These are phyloP conservation scores for Phytopythium ostracodes DNA, from an alignment of 352 stramenopile genomes.

Conservation along the genomic window DNA sequence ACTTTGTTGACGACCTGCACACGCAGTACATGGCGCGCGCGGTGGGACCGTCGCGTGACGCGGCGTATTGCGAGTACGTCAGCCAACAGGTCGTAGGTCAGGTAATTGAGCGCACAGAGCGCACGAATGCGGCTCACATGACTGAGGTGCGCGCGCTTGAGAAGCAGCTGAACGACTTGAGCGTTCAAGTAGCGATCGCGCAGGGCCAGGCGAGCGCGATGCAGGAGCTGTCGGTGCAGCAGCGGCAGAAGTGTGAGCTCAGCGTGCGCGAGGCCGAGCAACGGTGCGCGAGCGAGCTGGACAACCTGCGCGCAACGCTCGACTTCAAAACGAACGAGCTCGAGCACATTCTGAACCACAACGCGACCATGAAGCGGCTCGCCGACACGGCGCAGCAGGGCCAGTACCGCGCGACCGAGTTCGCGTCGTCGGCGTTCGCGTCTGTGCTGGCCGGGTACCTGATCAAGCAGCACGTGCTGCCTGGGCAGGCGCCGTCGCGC, in stretches of 20 bases:
- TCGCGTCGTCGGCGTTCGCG: conserved; percentile 65
- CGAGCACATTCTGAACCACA: conserved; percentile 86
- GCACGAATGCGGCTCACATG: conserved; percentile 71
- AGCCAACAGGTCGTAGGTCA: conserved; percentile 66
- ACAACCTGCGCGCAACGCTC: conserved; percentile 57
- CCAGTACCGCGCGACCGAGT: conserved; percentile 83
- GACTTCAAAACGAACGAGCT: conserved; percentile 88
- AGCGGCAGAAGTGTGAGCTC: conserved; percentile 75
- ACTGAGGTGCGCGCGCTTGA: conserved; percentile 70
- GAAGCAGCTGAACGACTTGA: conserved; percentile 78
- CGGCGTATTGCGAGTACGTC: conserved; percentile 83
- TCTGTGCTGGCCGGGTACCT: conserved; percentile 76
- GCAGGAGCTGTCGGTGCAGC: conserved; percentile 71
- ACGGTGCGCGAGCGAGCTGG: conserved; percentile 63
- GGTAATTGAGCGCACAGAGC: conserved; percentile 76
- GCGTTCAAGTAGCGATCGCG: conserved; percentile 74
- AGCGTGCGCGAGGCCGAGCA: conserved; percentile 75
- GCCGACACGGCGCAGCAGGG: conserved; percentile 82
- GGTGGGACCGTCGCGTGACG: conserved; percentile 70
- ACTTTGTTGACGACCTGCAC: conserved; percentile 43
- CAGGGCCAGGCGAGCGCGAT: conserved; percentile 80
- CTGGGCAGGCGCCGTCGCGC: conserved; percentile 28
- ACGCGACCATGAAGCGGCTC: conserved; percentile 82
- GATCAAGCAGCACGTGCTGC: conserved; percentile 78
- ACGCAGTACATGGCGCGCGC: conserved; percentile 58